Evolutionary conservation across 176 grass and related monocot genomes (phyloP), one percentile per base, ranked within the genome.

Genomic region (Poa annua): DNA sequence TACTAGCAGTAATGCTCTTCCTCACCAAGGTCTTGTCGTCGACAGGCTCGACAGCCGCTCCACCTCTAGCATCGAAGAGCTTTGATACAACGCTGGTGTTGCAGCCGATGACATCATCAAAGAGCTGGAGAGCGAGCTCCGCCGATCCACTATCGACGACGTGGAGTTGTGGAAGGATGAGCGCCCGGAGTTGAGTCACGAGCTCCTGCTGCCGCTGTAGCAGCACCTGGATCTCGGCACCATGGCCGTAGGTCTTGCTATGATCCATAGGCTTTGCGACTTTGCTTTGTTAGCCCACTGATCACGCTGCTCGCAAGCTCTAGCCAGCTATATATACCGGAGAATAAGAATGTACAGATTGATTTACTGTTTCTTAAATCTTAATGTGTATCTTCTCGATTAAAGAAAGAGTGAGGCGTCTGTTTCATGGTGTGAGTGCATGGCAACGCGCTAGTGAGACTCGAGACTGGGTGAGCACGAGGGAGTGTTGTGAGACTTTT

Each of bases 131-230:
- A 6, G 69, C 69, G 69, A 72, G 22, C 42, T 72, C 42, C 1
- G 42, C 69, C 6, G 69, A 72, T 7, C 42, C 42, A 6, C 7
- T 29, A 36, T 64, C 35, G 35, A 15, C 36, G 4, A 5, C 26
- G 1, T 61, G 77, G n/a, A 77, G 62, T 33, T 60, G 20, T 11
- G 81, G 77, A 1, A 89, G 77, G 10, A 85, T 60, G 11, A 89
- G 38, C 5, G 87, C 77, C 21, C 71, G 77, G 41, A 89, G 87
- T 41, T 85, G 77, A 7, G 65, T 61, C 77, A 76, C 44, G 32
- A 85, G 82, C 41, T 62, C 70, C 35, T 71, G 87, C 41, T 74
- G 71, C 36, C 82, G 64, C 14, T 14, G 61, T 16, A 85, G 41
- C 73, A 75, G 73, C 2, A 79, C 29, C 21, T 47, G 50, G 15